Percentiles rank a stretch among this genome's conserved stretches.
These are phyloP conservation scores for Psilocybe sp. DNA, from an alignment of 768 basidiomycete species.

Conservation along the genomic window DNA sequence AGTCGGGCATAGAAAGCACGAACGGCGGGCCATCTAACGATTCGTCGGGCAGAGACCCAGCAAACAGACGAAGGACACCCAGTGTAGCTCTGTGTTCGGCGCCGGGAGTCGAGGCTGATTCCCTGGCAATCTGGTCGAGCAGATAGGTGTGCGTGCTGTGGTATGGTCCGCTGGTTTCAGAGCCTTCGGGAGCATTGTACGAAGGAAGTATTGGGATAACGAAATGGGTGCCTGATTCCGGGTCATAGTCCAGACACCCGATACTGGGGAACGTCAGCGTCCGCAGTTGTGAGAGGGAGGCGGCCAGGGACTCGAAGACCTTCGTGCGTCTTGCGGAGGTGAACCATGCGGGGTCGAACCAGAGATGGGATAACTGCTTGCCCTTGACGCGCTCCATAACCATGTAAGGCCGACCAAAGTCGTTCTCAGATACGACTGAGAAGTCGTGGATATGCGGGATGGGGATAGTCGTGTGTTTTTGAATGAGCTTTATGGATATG, in stretches of 20 bases:
- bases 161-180: background rate
- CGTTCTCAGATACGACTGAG: background rate
- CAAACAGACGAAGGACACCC: background rate
- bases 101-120: background rate
- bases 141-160: background rate
- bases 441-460: background rate
- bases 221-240: no score
- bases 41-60: slow-evolving; percentile 10
- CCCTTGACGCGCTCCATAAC: background rate
- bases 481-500: background rate
- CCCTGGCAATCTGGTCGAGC: background rate
- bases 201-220: no score
- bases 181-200: no score
- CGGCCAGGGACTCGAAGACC: background rate
- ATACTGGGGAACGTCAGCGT: background rate
- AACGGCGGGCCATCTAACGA: slow-evolving; percentile 23
- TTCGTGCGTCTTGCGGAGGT: background rate
- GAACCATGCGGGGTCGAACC: background rate
- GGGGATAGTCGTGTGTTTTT: background rate
- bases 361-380: background rate
- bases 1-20: slow-evolving; percentile 21
- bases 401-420: background rate
- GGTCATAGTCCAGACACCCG: background rate
- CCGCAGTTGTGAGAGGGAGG: background rate
- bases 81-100: background rate